Conservation (phyloP, 306 rosid species). For the Sechiopsis laciniata region DNA sequence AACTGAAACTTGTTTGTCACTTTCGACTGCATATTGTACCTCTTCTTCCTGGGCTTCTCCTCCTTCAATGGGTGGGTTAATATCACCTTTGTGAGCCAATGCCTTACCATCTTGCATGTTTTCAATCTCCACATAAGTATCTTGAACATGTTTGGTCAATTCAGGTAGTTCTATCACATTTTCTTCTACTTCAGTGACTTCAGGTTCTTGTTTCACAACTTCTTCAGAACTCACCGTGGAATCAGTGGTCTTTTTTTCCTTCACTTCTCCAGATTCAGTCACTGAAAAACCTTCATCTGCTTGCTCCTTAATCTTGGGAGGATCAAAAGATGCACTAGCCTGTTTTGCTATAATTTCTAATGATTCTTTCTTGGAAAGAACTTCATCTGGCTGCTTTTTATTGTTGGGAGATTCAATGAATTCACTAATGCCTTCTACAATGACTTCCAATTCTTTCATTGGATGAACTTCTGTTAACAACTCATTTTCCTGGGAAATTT, state of each 20-base stretch:
- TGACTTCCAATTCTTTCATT: conserved; percentile 15
- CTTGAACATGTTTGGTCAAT: conserved; percentile 5
- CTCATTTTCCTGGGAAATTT: conserved; percentile 1
- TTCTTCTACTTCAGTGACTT: background rate
- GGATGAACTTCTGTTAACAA: background rate
- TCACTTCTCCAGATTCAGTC: conserved; percentile 5
- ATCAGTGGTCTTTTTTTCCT: background rate
- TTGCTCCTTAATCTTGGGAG: background rate
- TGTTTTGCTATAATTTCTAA: background rate
- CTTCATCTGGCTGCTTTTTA: background rate
- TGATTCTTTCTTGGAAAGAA: conserved; percentile 7
- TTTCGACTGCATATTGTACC: background rate
- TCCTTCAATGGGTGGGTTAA: background rate
- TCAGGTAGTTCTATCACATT: background rate
- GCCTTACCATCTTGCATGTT: conserved; percentile 1
- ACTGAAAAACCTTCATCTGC: background rate
- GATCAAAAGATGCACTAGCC: background rate
- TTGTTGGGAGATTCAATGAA: background rate
- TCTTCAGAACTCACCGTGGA: conserved; percentile 2
- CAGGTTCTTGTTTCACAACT: background rate
- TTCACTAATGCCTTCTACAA: background rate
- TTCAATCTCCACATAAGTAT: background rate
- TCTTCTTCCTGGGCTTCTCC: background rate
- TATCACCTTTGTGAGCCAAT: conserved; percentile 1
- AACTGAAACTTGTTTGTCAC: conserved; percentile 7